Base-by-base conservation (phyloP, 2,329 filamentous ascomycete species). In the Ophiosphaerella korrae region DNA sequence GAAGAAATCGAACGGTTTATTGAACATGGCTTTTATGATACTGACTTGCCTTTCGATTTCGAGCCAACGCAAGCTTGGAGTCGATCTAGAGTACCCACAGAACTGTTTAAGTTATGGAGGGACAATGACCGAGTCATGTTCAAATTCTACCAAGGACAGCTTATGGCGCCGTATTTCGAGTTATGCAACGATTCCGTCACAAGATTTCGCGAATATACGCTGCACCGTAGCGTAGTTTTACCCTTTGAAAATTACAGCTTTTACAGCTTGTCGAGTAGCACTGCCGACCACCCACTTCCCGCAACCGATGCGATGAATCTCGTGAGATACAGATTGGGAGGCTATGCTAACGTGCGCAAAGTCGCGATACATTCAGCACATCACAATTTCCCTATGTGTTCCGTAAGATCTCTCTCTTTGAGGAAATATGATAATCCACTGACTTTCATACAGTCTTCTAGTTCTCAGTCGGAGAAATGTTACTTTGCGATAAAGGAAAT, bases 401-500 rank as follows among this genome's bases (percentile, higher is more conserved):
- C 16, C 7, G 44, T 47, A 23, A 16, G 44, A 40, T 12, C 3
- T 18, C 7, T 8, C 18, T 9, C 1, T 23, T 31, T 23, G 14
- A 8, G 12, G 2, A 14, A 16, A 24, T 18, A 24, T 5, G 11
- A 6, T 7, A 35, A 7, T 5, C 16, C 18, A 3, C 36, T 34
- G 18, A 48, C 13, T 11, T 3, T 14, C 13, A 26, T n/a, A 3
- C 11, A 29, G 26, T 11, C 7, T 29, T 29, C 26, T 11, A 29
- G 8, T 8, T 7, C 26, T 11, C 26, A 29, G 26, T 29, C 26
- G 11, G 26, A 29, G 26, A 29, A 39, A 7, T 16, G 16, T 9
- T 47, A 39, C 37, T 41, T 47, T 18, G 48, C 48, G 5, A 32
- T 51, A 3, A 51, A 51, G 32, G 31, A 41, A 16, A 37, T 51